Percentiles rank a stretch among this genome's conserved stretches.
Evolutionary conservation across 768 basidiomycete genomes (phyloP).

Genomic region (Vishniacozyma victoriae): DNA sequence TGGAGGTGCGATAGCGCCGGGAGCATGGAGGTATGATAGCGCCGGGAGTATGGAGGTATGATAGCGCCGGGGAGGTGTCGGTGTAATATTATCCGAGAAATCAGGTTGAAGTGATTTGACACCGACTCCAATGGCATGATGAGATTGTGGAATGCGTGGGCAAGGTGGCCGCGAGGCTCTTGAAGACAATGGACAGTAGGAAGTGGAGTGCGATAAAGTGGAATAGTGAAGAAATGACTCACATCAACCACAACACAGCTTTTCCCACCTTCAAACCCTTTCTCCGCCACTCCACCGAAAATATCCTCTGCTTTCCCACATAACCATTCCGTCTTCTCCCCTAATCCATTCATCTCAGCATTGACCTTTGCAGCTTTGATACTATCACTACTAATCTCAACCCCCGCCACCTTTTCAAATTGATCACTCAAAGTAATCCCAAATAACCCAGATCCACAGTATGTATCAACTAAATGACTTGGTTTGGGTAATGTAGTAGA

Average conservation of each 20-base stretch:
- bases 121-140: too few relatives aligned
- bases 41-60: too few relatives aligned
- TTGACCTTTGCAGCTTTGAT: slow-evolving; percentile 48
- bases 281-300: slow-evolving; percentile 51
- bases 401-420: slow-evolving; percentile 74
- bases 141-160: too few relatives aligned
- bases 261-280: slow-evolving; percentile 38
- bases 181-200: too few relatives aligned
- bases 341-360: slow-evolving; percentile 50
- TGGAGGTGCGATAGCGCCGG: too few relatives aligned
- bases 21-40: too few relatives aligned
- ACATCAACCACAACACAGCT: slow-evolving; percentile 46
- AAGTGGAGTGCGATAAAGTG: too few relatives aligned
- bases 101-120: too few relatives aligned
- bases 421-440: slow-evolving; percentile 57
- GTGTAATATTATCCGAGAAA: too few relatives aligned
- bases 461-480: slow-evolving; percentile 90
- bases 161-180: too few relatives aligned
- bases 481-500: slow-evolving; percentile 13
- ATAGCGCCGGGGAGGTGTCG: too few relatives aligned
- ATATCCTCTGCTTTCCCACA: slow-evolving; percentile 84
- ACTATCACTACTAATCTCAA: slow-evolving; percentile 59
- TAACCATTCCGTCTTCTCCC: slow-evolving; percentile 49
- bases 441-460: slow-evolving; percentile 55
- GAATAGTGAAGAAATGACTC: too few relatives aligned